A percentile compares a stretch with the other conserved stretches of the same genome.
Conservation (phyloP, 306 rosid species). For the Inga laurina region DNA sequence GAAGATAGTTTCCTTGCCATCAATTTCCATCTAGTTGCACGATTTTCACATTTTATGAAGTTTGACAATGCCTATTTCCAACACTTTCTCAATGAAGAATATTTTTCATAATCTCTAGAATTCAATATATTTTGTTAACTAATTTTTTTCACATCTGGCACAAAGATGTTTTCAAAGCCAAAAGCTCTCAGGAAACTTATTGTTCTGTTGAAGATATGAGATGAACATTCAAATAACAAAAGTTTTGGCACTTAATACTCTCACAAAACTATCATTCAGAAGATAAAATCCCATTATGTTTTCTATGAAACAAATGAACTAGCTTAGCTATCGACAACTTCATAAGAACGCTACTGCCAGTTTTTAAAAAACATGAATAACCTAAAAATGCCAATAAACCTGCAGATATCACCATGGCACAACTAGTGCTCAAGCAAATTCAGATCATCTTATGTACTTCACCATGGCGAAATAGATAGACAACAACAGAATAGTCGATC, state of each 20-base stretch:
- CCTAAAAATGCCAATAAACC: background rate
- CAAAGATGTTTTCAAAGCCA: background rate
- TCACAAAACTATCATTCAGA: background rate
- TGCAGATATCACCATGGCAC: background rate
- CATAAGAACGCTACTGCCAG: background rate
- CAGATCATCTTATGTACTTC: background rate
- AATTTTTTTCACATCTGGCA: background rate
- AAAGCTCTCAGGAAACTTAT: background rate
- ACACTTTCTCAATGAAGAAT: background rate
- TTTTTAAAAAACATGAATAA: background rate
- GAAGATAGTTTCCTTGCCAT: background rate
- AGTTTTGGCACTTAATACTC: background rate
- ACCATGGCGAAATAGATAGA: background rate
- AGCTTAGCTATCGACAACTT: background rate
- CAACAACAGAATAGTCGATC: background rate
- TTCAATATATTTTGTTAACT: background rate
- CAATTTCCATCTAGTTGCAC: background rate
- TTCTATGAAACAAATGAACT: background rate
- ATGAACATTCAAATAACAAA: background rate
- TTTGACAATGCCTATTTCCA: background rate
- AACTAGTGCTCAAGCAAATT: background rate
- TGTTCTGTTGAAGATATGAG: background rate
- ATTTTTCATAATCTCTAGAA: background rate
- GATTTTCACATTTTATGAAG: background rate
- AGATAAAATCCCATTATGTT: background rate